These are phyloP conservation scores for Exophiala alcalophila DNA, from an alignment of 2,329 filamentous ascomycete species.

Conservation along the genomic window DNA sequence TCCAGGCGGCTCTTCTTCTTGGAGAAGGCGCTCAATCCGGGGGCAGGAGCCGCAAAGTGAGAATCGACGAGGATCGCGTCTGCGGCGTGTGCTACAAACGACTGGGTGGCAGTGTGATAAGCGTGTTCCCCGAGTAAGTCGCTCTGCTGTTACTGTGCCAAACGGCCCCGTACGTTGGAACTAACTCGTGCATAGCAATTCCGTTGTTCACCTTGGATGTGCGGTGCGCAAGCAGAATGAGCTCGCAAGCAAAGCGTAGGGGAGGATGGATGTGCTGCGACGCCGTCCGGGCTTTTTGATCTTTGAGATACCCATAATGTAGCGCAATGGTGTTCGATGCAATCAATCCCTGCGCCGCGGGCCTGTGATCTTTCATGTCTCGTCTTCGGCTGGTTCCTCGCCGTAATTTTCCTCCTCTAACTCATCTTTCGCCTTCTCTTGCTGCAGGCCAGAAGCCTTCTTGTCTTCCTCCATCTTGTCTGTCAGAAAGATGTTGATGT, in stretches of 20 bases:
- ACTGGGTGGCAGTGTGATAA: slow-evolving; percentile 84
- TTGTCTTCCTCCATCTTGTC: slow-evolving; percentile 62
- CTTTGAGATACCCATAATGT: slow-evolving; percentile 28
- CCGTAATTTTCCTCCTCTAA: slow-evolving; percentile 67
- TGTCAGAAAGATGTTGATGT: slow-evolving; percentile 60
- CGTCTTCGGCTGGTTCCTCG: slow-evolving; percentile 59
- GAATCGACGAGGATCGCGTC: slow-evolving; percentile 81
- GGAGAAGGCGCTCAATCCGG: slow-evolving; percentile 59
- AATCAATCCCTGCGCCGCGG: too few species aligned
- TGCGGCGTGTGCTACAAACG: slow-evolving; percentile 93
- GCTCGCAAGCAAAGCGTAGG: slow-evolving; percentile 25
- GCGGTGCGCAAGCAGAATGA: slow-evolving; percentile 47
- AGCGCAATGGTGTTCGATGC: slow-evolving; percentile 1
- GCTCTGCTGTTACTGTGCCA: neutral
- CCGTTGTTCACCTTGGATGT: slow-evolving; percentile 78
- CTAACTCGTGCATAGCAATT: slow-evolving; percentile 39
- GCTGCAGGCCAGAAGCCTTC: slow-evolving; percentile 30
- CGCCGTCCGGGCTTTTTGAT: slow-evolving; percentile 12
- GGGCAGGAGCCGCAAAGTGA: slow-evolving; percentile 65
- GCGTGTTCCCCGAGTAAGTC: slow-evolving; percentile 78
- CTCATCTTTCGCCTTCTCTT: slow-evolving; percentile 59
- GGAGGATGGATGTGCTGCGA: too few species aligned
- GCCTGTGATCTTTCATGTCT: slow-evolving; percentile 40
- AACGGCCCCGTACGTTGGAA: slow-evolving; percentile 11
- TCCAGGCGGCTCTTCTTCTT: slow-evolving; percentile 69